Percentiles rank a stretch among this genome's conserved stretches.
phyloP scores from a whole-genome alignment of 768 basidiomycete species.

The Lepiota venenata region DNA sequence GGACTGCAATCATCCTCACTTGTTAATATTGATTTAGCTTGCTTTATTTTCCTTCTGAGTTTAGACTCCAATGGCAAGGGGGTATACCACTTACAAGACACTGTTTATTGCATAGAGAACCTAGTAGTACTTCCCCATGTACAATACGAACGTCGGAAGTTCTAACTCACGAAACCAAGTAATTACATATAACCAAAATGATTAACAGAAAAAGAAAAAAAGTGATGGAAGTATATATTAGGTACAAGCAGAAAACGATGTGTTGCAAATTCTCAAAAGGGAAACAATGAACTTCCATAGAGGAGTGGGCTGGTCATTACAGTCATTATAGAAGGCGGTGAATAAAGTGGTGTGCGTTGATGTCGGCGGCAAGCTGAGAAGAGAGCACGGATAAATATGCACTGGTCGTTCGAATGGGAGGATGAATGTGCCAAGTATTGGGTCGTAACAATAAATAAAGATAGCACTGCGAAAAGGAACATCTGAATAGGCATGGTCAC shows the following conservation, averaged over 20 bases:
- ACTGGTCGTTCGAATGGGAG: neutral
- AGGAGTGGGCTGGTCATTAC: neutral
- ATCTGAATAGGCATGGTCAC: conserved; percentile 19
- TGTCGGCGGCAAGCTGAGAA: neutral
- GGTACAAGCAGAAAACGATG: neutral
- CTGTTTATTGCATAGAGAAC: conserved; percentile 7
- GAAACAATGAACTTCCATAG: neutral
- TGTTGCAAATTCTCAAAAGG: neutral
- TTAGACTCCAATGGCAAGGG: neutral
- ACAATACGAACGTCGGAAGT: conserved; percentile 10
- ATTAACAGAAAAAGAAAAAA: neutral
- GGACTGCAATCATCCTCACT: neutral
- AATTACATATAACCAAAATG: conserved; percentile 7
- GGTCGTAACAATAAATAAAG: conserved; percentile 11
- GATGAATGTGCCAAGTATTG: neutral
- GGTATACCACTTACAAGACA: conserved; percentile 3
- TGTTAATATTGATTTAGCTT: neutral
- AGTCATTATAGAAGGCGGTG: conserved; percentile 5
- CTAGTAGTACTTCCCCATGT: conserved; percentile 14
- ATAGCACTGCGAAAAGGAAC: too few species aligned
- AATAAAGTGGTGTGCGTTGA: neutral
- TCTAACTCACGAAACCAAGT: conserved; percentile 1
- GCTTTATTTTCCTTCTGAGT: too few species aligned
- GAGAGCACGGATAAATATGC: neutral
- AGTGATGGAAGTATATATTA: neutral